These are phyloP conservation scores for Naganishia kalamii DNA, from an alignment of 768 basidiomycete species.

Conservation along the genomic window DNA sequence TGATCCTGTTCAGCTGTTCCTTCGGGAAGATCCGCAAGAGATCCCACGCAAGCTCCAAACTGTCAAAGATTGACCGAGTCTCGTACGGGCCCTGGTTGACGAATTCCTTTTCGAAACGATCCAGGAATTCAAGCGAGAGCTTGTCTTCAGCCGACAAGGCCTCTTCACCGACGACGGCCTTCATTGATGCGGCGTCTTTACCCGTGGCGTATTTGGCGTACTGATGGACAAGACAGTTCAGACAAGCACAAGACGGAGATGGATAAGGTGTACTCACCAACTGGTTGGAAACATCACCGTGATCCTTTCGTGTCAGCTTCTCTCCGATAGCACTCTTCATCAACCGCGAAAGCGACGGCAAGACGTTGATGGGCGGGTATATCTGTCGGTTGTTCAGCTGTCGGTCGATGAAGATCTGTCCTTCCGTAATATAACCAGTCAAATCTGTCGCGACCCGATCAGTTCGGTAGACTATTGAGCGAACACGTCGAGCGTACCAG, in stretches of 20 bases:
- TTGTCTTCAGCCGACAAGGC: slow-evolving; percentile 92
- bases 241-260: slow-evolving; percentile 20
- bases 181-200: slow-evolving; percentile 95
- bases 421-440: slow-evolving; percentile 98
- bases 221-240: slow-evolving; percentile 48
- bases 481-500: slow-evolving; percentile 41
- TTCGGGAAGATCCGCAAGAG: slow-evolving; percentile 97
- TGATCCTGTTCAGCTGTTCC: slow-evolving; percentile 96
- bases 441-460: slow-evolving; percentile 55
- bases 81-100: slow-evolving; percentile 87
- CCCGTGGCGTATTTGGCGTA: slow-evolving; percentile 98
- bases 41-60: slow-evolving; percentile 93
- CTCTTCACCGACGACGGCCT: slow-evolving; percentile 98
- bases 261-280: slow-evolving; percentile 55
- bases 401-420: slow-evolving; percentile 97
- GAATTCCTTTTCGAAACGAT: slow-evolving; percentile 95
- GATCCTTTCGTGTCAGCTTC: slow-evolving; percentile 92
- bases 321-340: slow-evolving; percentile 99
- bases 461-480: slow-evolving; percentile 8
- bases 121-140: slow-evolving; percentile 90
- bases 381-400: slow-evolving; percentile 82
- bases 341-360: slow-evolving; percentile 94
- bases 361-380: slow-evolving; percentile 98
- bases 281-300: slow-evolving; percentile 98
- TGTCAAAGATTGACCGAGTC: slow-evolving; percentile 91